Percentiles rank a stretch among this genome's conserved stretches.
These are phyloP conservation scores for Diaporthe destruens DNA, from an alignment of 2,329 filamentous ascomycete species.

Conservation along the genomic window DNA sequence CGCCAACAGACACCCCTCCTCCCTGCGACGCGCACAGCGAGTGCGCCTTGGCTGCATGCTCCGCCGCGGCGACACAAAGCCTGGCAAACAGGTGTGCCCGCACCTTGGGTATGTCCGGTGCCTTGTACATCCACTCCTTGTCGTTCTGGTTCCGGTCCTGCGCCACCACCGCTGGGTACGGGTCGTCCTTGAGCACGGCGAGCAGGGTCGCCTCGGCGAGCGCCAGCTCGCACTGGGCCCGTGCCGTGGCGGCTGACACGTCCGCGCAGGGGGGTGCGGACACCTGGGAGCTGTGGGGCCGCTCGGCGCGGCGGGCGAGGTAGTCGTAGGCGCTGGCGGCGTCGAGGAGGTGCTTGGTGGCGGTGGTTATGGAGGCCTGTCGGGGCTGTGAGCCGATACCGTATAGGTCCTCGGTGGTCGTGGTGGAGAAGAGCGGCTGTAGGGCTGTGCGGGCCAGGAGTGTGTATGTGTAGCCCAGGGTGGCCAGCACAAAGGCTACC, in stretches of 20 bases:
- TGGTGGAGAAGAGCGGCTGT: conserved; percentile 77
- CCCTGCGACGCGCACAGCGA: conserved; percentile 56
- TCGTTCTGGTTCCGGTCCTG: conserved; percentile 86
- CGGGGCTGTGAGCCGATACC: conserved; percentile 74
- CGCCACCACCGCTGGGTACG: conserved; percentile 85
- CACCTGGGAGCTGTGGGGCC: conserved; percentile 42
- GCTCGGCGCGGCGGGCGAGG: conserved; percentile 69
- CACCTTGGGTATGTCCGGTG: conserved; percentile 88
- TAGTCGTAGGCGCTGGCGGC: conserved; percentile 84
- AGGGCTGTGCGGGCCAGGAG: conserved; percentile 79
- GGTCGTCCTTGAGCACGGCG: conserved; percentile 93
- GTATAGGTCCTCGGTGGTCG: conserved; percentile 56
- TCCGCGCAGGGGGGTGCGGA: conserved; percentile 61
- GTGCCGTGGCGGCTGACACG: conserved; percentile 64
- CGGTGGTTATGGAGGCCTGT: conserved; percentile 75
- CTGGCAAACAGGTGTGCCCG: conserved; percentile 89
- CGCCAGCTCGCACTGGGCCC: conserved; percentile 74
- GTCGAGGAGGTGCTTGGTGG: conserved; percentile 82
- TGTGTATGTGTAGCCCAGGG: conserved; percentile 80
- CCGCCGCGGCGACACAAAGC: conserved; percentile 86
- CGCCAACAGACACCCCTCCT: not conserved
- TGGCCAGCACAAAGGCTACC: conserved; percentile 81
- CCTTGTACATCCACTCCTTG: conserved; percentile 96
- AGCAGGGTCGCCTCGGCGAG: conserved; percentile 91
- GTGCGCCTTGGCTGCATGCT: conserved; percentile 83